Conservation (phyloP, 345 rosid species). For the Dovyalis caffra region DNA sequence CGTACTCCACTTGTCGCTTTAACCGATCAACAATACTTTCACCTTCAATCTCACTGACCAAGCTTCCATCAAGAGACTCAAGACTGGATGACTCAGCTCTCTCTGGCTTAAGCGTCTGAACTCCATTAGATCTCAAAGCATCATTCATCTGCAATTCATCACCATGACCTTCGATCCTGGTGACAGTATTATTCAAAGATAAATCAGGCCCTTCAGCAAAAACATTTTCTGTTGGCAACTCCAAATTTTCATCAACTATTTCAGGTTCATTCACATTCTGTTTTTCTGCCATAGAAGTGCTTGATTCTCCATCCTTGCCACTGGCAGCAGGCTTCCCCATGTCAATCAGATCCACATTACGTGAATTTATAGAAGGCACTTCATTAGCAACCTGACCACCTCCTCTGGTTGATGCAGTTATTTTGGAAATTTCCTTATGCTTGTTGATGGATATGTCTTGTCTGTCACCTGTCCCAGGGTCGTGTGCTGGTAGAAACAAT, state of each 20-base stretch:
- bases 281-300: neutral
- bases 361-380: conserved; percentile 19
- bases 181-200: neutral
- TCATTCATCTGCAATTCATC: conserved; percentile 44
- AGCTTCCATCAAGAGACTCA: conserved; percentile 55
- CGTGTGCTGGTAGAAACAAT: conserved; percentile 35
- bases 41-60: conserved; percentile 75
- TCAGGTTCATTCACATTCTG: neutral
- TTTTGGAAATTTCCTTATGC: conserved; percentile 30
- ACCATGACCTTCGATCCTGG: conserved; percentile 3
- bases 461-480: conserved; percentile 18
- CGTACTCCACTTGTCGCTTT: conserved; percentile 73
- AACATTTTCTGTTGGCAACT: neutral
- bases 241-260: conserved; percentile 50
- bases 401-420: conserved; percentile 18
- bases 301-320: neutral
- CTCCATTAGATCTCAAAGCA: neutral
- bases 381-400: conserved; percentile 16
- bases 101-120: conserved; percentile 37
- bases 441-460: conserved; percentile 26
- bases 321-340: neutral
- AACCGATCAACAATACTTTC: conserved; percentile 64
- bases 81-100: conserved; percentile 56
- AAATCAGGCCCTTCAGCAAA: neutral
- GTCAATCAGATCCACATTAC: conserved; percentile 21